Evolutionary conservation across 306 rosid species (phyloP), one percentile per base, ranked within the genome.

Genomic region (Sicyos edulis): DNA sequence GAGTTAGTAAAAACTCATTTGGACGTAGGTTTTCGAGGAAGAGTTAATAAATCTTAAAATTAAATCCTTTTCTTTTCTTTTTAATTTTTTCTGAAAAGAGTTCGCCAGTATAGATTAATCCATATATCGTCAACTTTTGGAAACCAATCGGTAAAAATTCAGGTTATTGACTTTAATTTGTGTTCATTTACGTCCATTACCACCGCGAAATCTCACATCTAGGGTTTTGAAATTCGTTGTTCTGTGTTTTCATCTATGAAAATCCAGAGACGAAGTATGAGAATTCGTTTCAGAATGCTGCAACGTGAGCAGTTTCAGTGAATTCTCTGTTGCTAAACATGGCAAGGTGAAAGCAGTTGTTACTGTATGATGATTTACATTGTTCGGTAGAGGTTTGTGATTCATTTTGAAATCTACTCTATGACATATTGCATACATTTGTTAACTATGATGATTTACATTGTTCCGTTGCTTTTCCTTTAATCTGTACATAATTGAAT

Each of bases 261-360:
- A 68, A 49, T 71, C 45, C 29, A 34, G n/a, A 11, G 64, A 19
- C 0, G 0, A 15, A 42, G 8, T 32, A 3, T 32, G 14, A 16
- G 11, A 45, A 44, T 58, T 73, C 54, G 12, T 58, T 21, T 15
- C 16, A 3, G 54, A 59, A 73, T 73, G 63, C 68, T 8, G 55
- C 44, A 24, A 15, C 3, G 49, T 21, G 64, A 73, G 55, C 47
- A 54, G 50, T 34, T 19, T n/a, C 44, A 72, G 20, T 13, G 7
- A 14, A 47, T 20, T 4, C 54, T 0, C 13, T 8, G 72, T 67
- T 7, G 20, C 55, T 20, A 56, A 47, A 52, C 24, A 91, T 91
- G 97, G 82, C 85, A n/a, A 83, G 75, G 76, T 81, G 89, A 54
- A 84, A 73, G n/a, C n/a, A n/a, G n/a, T n/a, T n/a, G n/a, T n/a